Percentiles rank a stretch among this genome's conserved stretches.
Evolutionary conservation across 208 protist species (phyloP).

Genomic region (Trypanosoma theileri): DNA sequence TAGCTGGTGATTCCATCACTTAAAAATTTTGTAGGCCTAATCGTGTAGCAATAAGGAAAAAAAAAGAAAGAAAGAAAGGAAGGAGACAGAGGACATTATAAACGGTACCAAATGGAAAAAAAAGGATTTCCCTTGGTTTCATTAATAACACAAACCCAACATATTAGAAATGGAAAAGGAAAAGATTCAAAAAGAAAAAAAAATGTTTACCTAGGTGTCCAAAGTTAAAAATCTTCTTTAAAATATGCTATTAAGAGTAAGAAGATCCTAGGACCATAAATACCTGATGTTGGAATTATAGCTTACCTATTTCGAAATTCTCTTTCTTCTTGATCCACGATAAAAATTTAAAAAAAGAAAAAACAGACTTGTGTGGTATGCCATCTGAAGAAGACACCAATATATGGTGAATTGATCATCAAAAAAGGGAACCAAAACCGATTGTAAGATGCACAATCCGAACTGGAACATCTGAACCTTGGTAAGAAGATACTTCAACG

Average conservation of each 20-base stretch:
- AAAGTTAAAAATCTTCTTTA: background rate
- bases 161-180: background rate
- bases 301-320: background rate
- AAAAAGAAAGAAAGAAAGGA: slow-evolving; percentile 5
- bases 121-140: background rate
- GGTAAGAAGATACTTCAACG: slow-evolving; percentile 84
- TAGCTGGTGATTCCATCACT: slow-evolving; percentile 32
- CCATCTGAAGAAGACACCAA: slow-evolving; percentile 71
- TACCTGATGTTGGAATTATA: background rate
- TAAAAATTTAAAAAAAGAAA: slow-evolving; percentile 85
- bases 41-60: background rate
- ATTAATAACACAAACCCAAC: background rate
- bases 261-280: too few relatives aligned
- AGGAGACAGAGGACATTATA: background rate
- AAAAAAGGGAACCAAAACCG: slow-evolving; percentile 55
- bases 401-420: slow-evolving; percentile 58
- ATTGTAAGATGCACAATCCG: slow-evolving; percentile 79
- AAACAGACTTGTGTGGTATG: slow-evolving; percentile 85
- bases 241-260: background rate
- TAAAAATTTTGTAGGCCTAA: background rate
- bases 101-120: background rate
- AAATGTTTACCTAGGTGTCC: background rate
- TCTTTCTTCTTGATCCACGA: slow-evolving; percentile 23
- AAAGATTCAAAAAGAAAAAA: background rate
- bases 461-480: slow-evolving; percentile 89